Percentiles rank a stretch among this genome's conserved stretches.
phyloP scores from a whole-genome alignment of 2,329 filamentous ascomycete genomes.

The Diaporthe capsici region DNA sequence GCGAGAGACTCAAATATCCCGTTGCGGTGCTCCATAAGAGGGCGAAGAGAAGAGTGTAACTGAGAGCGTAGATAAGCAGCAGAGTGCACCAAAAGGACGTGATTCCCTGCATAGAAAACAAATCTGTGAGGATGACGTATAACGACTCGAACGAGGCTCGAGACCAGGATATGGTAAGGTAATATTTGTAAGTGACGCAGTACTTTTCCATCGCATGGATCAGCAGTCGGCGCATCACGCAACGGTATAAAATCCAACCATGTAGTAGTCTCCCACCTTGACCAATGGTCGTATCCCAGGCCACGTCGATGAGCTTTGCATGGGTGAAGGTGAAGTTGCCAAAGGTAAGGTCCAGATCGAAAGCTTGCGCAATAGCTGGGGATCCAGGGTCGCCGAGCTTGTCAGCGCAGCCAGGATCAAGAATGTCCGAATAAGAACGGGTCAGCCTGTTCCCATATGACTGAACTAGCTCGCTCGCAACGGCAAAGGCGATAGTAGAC shows the following conservation, averaged over 20 bases:
- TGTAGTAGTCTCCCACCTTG: neutral
- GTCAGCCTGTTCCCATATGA: neutral
- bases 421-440: neutral
- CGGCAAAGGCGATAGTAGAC: neutral
- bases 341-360: neutral
- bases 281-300: neutral
- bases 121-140: neutral
- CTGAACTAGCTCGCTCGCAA: neutral
- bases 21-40: neutral
- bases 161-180: neutral
- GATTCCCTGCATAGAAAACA: neutral
- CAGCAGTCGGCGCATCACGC: neutral
- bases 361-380: neutral
- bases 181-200: neutral
- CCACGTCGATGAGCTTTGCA: neutral
- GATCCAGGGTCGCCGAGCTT: neutral
- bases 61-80: neutral
- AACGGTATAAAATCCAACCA: neutral
- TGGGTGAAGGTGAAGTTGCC: neutral
- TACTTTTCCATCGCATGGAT: neutral
- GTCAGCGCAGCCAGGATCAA: neutral
- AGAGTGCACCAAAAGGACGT: neutral
- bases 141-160: neutral
- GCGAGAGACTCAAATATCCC: neutral
- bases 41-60: neutral